Conservation (phyloP, 352 stramenopile genomes). For the Pseudoperonospora humuli region DNA sequence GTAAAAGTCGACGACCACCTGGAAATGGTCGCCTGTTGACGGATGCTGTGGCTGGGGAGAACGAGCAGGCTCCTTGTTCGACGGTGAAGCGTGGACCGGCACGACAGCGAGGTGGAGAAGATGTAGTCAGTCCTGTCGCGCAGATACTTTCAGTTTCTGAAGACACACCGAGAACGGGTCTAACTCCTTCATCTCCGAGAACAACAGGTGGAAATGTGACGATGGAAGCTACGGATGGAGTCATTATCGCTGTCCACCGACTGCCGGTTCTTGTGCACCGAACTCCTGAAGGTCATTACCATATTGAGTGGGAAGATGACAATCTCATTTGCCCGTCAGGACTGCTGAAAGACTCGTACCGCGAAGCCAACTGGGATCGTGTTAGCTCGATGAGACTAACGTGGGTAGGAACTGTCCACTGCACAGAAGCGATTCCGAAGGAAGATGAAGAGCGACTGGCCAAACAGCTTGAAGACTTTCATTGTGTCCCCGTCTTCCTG, state of each 20-base stretch:
- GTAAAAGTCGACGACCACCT: conserved; percentile 4
- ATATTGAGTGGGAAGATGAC: conserved; percentile 85
- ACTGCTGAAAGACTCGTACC: conserved; percentile 61
- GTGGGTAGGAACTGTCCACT: conserved; percentile 80
- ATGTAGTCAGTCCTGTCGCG: conserved; percentile 29
- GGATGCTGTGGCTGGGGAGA: conserved; percentile 54
- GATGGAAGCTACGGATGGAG: conserved; percentile 91
- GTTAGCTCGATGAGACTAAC: conserved; percentile 78
- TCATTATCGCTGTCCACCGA: conserved; percentile 96
- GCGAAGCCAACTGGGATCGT: conserved; percentile 52
- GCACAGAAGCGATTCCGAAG: conserved; percentile 63
- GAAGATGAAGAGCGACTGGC: conserved; percentile 73
- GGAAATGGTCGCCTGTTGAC: conserved; percentile 22
- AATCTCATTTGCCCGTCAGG: conserved; percentile 82
- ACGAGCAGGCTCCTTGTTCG: background rate
- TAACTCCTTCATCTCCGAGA: conserved; percentile 39
- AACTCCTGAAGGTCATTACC: conserved; percentile 55
- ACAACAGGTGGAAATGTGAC: conserved; percentile 43
- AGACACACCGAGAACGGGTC: conserved; percentile 31
- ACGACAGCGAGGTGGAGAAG: conserved; percentile 4
- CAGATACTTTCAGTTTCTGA: conserved; percentile 42
- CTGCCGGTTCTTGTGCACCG: conserved; percentile 90
- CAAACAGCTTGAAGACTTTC: conserved; percentile 82
- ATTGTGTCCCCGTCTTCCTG: conserved; percentile 97
- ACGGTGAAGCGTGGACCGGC: conserved; percentile 4